Percentiles rank a stretch among this genome's conserved stretches.
Conservation (phyloP, 2,329 filamentous ascomycete genomes). For the Cladorrhinum sp. region DNA sequence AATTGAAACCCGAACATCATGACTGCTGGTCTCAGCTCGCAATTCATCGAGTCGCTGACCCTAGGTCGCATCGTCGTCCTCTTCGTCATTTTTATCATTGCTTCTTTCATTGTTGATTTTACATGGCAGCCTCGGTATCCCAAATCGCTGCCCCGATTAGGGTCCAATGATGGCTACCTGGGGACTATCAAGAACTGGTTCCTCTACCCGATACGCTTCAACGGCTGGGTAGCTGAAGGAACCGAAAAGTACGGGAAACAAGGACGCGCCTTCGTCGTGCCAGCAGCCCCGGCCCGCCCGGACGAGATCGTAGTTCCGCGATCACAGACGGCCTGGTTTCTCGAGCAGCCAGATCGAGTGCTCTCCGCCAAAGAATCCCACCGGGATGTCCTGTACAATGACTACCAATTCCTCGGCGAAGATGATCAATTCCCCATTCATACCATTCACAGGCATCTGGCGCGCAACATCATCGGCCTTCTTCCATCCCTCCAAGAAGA, state of each 20-base stretch:
- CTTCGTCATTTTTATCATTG: constrained; percentile 34
- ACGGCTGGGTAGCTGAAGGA: constrained; percentile 41
- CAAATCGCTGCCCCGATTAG: constrained; percentile 40
- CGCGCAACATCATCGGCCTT: constrained; percentile 38
- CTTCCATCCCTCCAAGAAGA: constrained; percentile 43
- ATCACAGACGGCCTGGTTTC: constrained; percentile 44
- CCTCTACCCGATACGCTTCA: constrained; percentile 38
- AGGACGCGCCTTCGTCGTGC: constrained; percentile 41
- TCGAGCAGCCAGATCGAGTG: constrained; percentile 45
- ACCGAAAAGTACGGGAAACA: constrained; percentile 45
- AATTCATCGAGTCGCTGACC: constrained; percentile 32
- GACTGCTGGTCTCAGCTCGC: constrained; percentile 24
- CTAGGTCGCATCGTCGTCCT: constrained; percentile 30
- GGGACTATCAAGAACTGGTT: constrained; percentile 40
- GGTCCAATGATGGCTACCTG: constrained; percentile 37
- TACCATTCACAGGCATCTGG: constrained; percentile 44
- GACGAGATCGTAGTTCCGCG: constrained; percentile 45
- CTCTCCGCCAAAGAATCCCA: constrained; percentile 43
- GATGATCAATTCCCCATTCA: constrained; percentile 39
- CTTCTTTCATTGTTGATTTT: constrained; percentile 41
- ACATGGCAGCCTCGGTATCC: constrained; percentile 40
- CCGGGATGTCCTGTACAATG: constrained; percentile 36
- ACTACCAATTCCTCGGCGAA: constrained; percentile 45
- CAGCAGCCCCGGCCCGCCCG: constrained; percentile 39
- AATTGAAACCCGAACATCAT: constrained; percentile 2